phyloP scores from a whole-genome alignment of 108 stramenopile species.

The Skeletonema potamos region DNA sequence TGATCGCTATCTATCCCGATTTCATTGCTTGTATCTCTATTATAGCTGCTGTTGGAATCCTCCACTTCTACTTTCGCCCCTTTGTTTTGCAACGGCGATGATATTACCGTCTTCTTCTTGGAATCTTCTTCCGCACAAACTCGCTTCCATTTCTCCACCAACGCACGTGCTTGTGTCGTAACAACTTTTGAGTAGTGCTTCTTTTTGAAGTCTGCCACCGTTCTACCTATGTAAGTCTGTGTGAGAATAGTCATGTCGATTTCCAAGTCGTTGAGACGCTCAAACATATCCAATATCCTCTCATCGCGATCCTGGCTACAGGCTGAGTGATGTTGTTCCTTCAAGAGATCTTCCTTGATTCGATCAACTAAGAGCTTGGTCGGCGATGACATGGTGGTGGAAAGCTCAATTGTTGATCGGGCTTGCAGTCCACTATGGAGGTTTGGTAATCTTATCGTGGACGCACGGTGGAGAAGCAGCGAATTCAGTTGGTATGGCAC shows the following conservation, averaged over 20 bases:
- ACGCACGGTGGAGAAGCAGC: no score
- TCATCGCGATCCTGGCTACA: not conserved
- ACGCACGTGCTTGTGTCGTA: not conserved
- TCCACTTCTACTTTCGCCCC: not conserved
- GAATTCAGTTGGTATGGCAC: no score
- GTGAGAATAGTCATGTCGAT: not conserved
- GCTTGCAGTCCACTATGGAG: no score
- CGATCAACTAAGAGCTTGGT: not conserved
- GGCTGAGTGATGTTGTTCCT: not conserved
- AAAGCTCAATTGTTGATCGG: no score
- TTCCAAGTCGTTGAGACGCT: not conserved
- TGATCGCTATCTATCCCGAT: not conserved
- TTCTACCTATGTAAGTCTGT: not conserved
- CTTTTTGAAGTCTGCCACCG: not conserved
- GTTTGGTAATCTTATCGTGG: no score
- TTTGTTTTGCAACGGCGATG: not conserved
- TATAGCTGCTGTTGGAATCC: not conserved
- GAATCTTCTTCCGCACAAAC: not conserved
- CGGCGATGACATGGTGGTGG: constrained; percentile 2
- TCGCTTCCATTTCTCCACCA: not conserved
- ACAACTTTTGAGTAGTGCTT: not conserved
- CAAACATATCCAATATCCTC: not conserved
- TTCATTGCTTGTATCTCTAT: not conserved
- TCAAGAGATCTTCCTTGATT: not conserved
- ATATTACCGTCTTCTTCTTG: no score